These are phyloP conservation scores for Phytophthora rubi DNA, from an alignment of 352 stramenopile species.

Conservation along the genomic window DNA sequence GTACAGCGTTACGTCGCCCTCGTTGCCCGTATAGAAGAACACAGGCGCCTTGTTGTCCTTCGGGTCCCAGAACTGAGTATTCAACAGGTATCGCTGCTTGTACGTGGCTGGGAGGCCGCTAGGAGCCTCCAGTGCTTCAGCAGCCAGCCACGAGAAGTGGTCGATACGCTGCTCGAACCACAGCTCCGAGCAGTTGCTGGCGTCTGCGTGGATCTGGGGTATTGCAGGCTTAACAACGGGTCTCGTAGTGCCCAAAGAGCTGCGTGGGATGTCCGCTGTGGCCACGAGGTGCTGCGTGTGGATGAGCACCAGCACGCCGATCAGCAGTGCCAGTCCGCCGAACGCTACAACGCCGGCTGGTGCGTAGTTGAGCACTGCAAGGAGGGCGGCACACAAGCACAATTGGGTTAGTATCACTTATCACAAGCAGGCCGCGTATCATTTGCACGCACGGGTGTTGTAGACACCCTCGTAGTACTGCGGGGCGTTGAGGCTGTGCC, in stretches of 20 bases:
- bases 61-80: conserved; percentile 85
- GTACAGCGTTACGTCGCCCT: conserved; percentile 94
- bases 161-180: conserved; percentile 91
- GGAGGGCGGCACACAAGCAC: not conserved
- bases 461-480: conserved; percentile 44
- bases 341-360: conserved; percentile 60
- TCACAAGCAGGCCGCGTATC: no score
- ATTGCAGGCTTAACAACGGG: conserved; percentile 4
- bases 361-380: conserved; percentile 40
- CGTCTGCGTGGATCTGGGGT: conserved; percentile 42
- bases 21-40: conserved; percentile 96
- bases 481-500: conserved; percentile 38
- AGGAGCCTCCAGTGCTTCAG: conserved; percentile 27
- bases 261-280: conserved; percentile 49
- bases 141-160: conserved; percentile 83
- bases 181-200: conserved; percentile 81
- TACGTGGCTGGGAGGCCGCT: conserved; percentile 61
- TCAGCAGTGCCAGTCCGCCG: conserved; percentile 48
- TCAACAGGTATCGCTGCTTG: conserved; percentile 91
- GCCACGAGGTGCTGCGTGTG: conserved; percentile 69
- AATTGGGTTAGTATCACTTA: no score
- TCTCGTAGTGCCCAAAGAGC: conserved; percentile 33
- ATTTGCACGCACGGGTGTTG: conserved; percentile 31
- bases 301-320: conserved; percentile 74
- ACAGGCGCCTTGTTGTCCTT: conserved; percentile 72